Conservation (phyloP, 129 eudicot genomes). For the Centaurea solstitialis region DNA sequence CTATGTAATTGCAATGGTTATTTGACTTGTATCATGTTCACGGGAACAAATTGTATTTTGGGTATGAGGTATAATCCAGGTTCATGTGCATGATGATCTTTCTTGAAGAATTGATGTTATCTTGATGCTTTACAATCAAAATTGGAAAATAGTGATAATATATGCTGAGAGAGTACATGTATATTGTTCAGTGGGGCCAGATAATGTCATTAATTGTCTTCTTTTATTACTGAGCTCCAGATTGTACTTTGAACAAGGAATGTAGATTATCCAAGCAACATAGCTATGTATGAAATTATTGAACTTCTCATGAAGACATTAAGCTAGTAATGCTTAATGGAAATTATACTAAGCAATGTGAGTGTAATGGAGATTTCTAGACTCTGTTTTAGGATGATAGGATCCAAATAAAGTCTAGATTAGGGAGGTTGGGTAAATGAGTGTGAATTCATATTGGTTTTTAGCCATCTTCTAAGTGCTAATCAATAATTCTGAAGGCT, state of each 20-base stretch:
- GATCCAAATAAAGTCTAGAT: too few species aligned
- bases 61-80: conserved; percentile 4
- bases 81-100: conserved; percentile 29
- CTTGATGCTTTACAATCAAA: conserved; percentile 1
- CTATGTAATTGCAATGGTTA: neutral
- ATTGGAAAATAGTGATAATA: conserved; percentile 2
- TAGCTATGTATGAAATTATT: neutral
- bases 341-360: too few species aligned
- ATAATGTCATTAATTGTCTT: neutral
- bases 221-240: neutral
- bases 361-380: too few species aligned
- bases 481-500: too few species aligned
- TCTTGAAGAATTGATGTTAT: conserved; percentile 21
- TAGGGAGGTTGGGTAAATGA: too few species aligned
- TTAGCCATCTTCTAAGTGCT: too few species aligned
- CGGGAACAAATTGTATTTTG: neutral
- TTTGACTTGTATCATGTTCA: neutral
- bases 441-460: too few species aligned
- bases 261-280: neutral
- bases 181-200: neutral
- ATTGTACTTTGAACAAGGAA: neutral
- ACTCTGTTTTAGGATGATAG: too few species aligned
- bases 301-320: too few species aligned
- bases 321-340: too few species aligned
- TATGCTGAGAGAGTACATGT: conserved; percentile 22